Evolutionary conservation across 768 basidiomycete species (phyloP), one percentile per base, ranked within the genome.

Genomic region (Termitomyces sp.): DNA sequence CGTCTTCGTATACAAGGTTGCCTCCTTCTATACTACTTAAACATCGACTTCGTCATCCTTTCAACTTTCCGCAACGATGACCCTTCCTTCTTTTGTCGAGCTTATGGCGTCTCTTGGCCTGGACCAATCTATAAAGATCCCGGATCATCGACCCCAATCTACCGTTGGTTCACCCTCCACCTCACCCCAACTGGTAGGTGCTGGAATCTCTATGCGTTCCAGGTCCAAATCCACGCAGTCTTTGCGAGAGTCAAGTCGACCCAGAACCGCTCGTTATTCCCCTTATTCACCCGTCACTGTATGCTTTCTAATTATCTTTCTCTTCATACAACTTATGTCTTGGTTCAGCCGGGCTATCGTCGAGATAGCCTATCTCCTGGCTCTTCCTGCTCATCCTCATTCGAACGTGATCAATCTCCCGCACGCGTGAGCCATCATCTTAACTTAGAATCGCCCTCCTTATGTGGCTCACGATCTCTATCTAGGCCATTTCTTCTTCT

Each of bases 81-180:
- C 85, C 64, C 84, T 92, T 63, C 90, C 90, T 65, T 91, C 90
- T 54, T 93, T 93, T 68, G 84, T 90, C 56, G 85, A 91, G 73
- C 87, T 93, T 67, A 90, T 93, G 88, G 82, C 82, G 59, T 82
- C 90, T 57, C 76, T 93, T 62, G 90, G 88, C 60, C 77, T 92
- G 69, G 82, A 88, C 51, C 68, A 72, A 45, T 59, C 66, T 49
- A 59, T 64, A 57, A 60, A 56, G 48, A 60, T 66, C 24, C 62
- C 71, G 45, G 71, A 62, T 63, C 60, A 58, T 59, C 73, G 74
- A 28, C 77, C 70, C 45, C 61, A 71, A 48, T 71, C 74, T 44
- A 70, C 81, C 52, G 76, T 74, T 46, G 76, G 79, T 44, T 71
- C 77, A 28, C 76, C 77, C 53, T 73, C 75, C 45, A 53, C 60